Conservation (phyloP, 2,329 filamentous ascomycete genomes). For the Fusarium torulosum region DNA sequence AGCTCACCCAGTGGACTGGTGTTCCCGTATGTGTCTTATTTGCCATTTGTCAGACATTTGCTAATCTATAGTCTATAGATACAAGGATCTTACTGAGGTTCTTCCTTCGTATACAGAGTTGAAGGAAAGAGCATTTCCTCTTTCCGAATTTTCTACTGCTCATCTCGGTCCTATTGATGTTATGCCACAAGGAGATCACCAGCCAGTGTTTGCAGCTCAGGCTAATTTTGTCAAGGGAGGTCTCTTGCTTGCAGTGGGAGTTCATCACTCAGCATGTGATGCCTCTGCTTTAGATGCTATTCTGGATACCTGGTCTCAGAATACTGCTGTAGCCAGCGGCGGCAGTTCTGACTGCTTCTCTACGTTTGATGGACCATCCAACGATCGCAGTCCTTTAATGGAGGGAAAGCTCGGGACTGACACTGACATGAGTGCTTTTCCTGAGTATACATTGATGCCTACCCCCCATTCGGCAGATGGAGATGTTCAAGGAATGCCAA, state of each 20-base stretch:
- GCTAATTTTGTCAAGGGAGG: not conserved
- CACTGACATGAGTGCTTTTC: not conserved
- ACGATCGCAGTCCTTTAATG: not conserved
- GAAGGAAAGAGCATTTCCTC: not conserved
- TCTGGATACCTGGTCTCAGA: not conserved
- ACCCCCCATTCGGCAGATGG: no score
- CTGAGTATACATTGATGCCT: no score
- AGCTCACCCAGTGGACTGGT: not conserved
- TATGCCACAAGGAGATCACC: not conserved
- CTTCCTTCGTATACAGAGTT: not conserved
- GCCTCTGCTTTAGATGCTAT: not conserved
- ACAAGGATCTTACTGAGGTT: not conserved
- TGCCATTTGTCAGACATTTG: accelerated
- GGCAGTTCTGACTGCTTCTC: not conserved
- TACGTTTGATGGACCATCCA: not conserved
- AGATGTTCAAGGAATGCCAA: not conserved
- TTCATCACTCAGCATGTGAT: not conserved
- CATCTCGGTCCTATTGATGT: not conserved
- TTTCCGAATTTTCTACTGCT: not conserved
- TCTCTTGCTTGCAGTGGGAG: not conserved
- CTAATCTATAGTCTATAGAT: not conserved
- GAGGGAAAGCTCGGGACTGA: not conserved
- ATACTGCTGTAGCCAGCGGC: not conserved
- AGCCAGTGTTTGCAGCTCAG: not conserved
- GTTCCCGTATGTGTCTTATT: not conserved